phyloP scores from a whole-genome alignment of 805 yeast species.

The Yamadazyma phyllophila region DNA sequence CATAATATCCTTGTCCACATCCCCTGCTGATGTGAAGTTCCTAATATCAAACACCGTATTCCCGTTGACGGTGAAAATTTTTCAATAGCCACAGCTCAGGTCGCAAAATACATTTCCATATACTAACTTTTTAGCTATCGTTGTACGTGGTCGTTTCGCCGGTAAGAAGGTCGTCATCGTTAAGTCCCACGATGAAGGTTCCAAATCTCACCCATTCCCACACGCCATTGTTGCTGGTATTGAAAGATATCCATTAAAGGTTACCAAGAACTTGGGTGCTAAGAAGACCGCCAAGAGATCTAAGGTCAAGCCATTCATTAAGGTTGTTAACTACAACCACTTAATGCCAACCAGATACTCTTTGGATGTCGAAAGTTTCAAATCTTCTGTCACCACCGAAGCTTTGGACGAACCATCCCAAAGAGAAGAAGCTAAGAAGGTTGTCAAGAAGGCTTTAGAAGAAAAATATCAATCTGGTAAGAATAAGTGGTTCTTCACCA shows the following conservation, averaged over 20 bases:
- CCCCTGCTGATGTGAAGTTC: too few relatives aligned
- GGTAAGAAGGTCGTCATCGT: conserved; percentile 99
- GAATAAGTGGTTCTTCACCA: conserved; percentile 99
- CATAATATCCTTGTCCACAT: too few relatives aligned
- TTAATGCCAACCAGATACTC: conserved; percentile 99
- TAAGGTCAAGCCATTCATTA: conserved; percentile 98
- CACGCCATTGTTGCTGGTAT: conserved; percentile 99
- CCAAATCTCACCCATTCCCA: conserved; percentile 98
- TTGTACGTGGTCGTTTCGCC: conserved; percentile 99
- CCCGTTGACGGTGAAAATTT: too few relatives aligned
- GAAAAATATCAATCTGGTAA: conserved; percentile 99
- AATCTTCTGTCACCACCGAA: conserved; percentile 87
- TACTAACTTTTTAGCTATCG: conserved; percentile 74
- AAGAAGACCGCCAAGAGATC: conserved; percentile 97
- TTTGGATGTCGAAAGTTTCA: conserved; percentile 93
- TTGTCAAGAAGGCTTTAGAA: conserved; percentile 98
- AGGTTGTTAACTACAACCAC: conserved; percentile 99
- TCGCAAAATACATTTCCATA: too few relatives aligned
- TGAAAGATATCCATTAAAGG: conserved; percentile 97
- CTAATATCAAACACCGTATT: too few relatives aligned
- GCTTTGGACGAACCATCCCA: conserved; percentile 96
- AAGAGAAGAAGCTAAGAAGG: conserved; percentile 98
- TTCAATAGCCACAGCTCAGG: too few relatives aligned
- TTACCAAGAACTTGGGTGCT: conserved; percentile 90
- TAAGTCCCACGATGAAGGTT: conserved; percentile 97